A percentile compares a stretch with the other conserved stretches of the same genome.
Conservation (phyloP, 495 filamentous ascomycete genomes). For the Usnea hakonensis region DNA sequence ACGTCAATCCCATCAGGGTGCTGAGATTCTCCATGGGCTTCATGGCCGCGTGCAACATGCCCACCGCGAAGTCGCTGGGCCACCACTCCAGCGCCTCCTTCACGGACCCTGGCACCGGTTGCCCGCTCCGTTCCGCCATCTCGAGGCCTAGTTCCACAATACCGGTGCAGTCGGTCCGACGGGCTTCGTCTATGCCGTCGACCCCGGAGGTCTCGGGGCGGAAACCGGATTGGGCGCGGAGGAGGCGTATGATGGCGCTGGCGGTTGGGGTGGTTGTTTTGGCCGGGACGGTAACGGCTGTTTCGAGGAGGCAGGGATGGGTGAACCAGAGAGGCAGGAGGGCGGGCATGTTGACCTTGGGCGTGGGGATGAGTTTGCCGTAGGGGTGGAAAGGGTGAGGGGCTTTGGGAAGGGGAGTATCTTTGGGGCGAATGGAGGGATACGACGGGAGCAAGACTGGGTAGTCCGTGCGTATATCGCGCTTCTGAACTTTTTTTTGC, state of each 20-base stretch:
- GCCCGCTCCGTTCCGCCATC: constrained; percentile 21
- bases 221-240: constrained; percentile 34
- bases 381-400: too few relatives aligned
- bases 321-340: constrained; percentile 35
- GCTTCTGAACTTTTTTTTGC: background rate
- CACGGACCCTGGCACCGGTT: constrained; percentile 16
- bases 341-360: constrained; percentile 14
- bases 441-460: too few relatives aligned
- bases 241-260: constrained; percentile 28
- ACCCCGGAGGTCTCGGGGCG: constrained; percentile 25
- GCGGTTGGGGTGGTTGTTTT: constrained; percentile 26
- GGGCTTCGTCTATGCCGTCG: constrained; percentile 30
- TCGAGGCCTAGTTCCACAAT: constrained; percentile 33
- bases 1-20: too few relatives aligned
- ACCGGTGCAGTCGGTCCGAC: constrained; percentile 19
- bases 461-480: constrained; percentile 15
- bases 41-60: too few relatives aligned
- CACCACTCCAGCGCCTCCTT: too few relatives aligned
- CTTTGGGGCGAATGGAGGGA: too few relatives aligned
- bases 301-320: constrained; percentile 32
- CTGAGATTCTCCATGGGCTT: too few relatives aligned
- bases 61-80: too few relatives aligned
- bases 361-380: background rate
- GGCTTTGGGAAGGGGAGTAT: too few relatives aligned
- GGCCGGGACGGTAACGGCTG: constrained; percentile 25